A percentile compares a stretch with the other conserved stretches of the same genome.
Conservation (phyloP, 352 stramenopile species). For the Phytopythium boreale region DNA sequence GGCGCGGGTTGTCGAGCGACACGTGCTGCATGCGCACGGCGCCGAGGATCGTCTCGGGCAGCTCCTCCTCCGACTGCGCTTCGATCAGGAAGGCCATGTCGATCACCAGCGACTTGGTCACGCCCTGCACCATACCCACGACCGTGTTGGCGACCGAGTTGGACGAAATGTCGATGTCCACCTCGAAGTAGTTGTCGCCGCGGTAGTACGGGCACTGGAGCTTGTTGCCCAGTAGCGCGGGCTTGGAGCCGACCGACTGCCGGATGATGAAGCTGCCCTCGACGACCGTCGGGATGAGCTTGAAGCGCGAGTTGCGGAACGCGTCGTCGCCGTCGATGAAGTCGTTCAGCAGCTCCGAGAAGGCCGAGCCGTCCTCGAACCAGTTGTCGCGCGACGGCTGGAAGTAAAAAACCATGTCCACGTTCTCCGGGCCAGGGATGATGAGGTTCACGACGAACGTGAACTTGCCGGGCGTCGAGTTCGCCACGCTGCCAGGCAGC, state of each 20-base stretch:
- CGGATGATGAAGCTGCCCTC: constrained; percentile 97
- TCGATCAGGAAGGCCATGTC: constrained; percentile 90
- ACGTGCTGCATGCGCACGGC: constrained; percentile 80
- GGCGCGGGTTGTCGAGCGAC: constrained; percentile 73
- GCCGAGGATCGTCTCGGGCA: constrained; percentile 80
- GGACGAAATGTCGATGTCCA: constrained; percentile 94
- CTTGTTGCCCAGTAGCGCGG: constrained; percentile 96
- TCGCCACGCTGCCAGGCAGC: constrained; percentile 68
- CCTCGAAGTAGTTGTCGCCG: constrained; percentile 93
- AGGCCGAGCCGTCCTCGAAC: constrained; percentile 85
- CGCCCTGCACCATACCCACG: constrained; percentile 86
- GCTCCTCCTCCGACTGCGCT: constrained; percentile 80
- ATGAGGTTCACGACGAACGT: constrained; percentile 91
- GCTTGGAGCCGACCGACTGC: constrained; percentile 93
- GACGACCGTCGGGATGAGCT: constrained; percentile 96
- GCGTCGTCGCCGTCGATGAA: constrained; percentile 94
- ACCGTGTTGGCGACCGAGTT: constrained; percentile 90
- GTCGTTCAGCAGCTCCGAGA: constrained; percentile 86
- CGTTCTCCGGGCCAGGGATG: constrained; percentile 77
- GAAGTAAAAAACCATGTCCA: constrained; percentile 86
- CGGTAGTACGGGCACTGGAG: constrained; percentile 89
- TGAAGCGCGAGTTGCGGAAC: constrained; percentile 97
- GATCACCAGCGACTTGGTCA: constrained; percentile 87
- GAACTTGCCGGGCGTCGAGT: constrained; percentile 64
- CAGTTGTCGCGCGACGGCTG: constrained; percentile 72